Conservation (phyloP, 2,329 filamentous ascomycete species). For the Calonectria naviculata region DNA sequence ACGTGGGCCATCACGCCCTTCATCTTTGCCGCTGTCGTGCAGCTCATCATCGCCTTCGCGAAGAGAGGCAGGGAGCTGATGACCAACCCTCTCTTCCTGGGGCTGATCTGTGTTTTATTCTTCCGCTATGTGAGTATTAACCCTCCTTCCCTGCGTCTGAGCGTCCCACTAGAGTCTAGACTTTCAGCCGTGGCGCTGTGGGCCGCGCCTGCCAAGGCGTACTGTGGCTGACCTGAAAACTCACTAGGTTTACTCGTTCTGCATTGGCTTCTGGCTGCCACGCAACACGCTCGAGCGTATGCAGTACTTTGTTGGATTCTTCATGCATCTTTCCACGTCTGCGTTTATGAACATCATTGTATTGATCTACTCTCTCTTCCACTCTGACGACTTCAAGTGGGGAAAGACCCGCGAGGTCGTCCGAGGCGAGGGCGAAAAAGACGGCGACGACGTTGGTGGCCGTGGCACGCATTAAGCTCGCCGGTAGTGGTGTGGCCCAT, state of each 20-base stretch:
- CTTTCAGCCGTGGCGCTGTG: constrained; percentile 16
- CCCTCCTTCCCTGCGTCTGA: neutral
- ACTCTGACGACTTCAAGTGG: constrained; percentile 59
- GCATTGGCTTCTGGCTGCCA: constrained; percentile 55
- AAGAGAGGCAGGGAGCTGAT: constrained; percentile 47
- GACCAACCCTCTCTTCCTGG: constrained; percentile 48
- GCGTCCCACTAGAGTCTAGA: constrained; percentile 14
- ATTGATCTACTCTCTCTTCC: constrained; percentile 52
- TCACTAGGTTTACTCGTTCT: constrained; percentile 52
- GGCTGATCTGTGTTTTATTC: constrained; percentile 50
- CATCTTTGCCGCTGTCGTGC: constrained; percentile 52
- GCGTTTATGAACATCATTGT: constrained; percentile 57
- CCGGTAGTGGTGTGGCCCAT: neutral
- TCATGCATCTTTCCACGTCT: constrained; percentile 50
- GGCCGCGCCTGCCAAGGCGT: neutral
- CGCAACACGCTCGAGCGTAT: constrained; percentile 50
- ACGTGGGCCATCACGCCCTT: constrained; percentile 60
- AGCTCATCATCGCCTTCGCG: constrained; percentile 49
- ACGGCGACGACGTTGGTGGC: constrained; percentile 36
- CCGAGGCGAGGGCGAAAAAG: constrained; percentile 38
- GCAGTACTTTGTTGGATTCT: constrained; percentile 53
- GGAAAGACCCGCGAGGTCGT: constrained; percentile 56
- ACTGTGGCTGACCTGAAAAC: constrained; percentile 24
- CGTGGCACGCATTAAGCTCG: constrained; percentile 36
- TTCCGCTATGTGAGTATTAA: constrained; percentile 52